These are phyloP conservation scores for Termitomyces sp. DNA, from an alignment of 768 basidiomycete genomes.

Conservation along the genomic window DNA sequence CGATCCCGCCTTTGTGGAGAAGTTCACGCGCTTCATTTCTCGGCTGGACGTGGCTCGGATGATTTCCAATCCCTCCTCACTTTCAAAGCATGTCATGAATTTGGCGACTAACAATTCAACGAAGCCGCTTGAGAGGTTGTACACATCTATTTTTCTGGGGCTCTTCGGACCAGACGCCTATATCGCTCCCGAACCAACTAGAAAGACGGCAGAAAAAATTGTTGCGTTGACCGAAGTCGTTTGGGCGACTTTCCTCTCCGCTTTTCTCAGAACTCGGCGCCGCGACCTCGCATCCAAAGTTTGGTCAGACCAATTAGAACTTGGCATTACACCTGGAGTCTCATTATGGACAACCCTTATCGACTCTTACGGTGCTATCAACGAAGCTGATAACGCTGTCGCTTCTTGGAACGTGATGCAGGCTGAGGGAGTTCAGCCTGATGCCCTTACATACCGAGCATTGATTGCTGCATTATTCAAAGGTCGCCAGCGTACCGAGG, in stretches of 20 bases:
- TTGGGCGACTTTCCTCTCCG: slow-evolving; percentile 65
- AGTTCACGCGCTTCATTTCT: slow-evolving; percentile 38
- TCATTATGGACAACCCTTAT: slow-evolving; percentile 71
- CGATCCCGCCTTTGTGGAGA: slow-evolving; percentile 31
- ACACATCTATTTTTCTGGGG: slow-evolving; percentile 44
- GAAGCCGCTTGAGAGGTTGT: slow-evolving; percentile 39
- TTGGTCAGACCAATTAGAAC: slow-evolving; percentile 61
- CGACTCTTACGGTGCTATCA: slow-evolving; percentile 51
- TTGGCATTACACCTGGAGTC: slow-evolving; percentile 46
- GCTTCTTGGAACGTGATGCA: slow-evolving; percentile 63
- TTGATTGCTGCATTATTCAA: slow-evolving; percentile 60
- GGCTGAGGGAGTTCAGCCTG: slow-evolving; percentile 50
- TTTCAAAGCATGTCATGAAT: slow-evolving; percentile 46
- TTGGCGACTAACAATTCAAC: slow-evolving; percentile 32
- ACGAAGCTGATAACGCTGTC: slow-evolving; percentile 48
- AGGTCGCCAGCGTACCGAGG: slow-evolving; percentile 45
- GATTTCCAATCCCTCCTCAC: slow-evolving; percentile 41
- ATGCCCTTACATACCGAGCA: slow-evolving; percentile 61
- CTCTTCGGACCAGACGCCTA: slow-evolving; percentile 49
- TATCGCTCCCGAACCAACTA: slow-evolving; percentile 39
- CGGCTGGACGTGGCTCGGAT: slow-evolving; percentile 48
- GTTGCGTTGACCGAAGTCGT: slow-evolving; percentile 50
- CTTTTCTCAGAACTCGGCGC: slow-evolving; percentile 52
- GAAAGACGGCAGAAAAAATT: slow-evolving; percentile 30
- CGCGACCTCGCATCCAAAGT: slow-evolving; percentile 54